These are phyloP conservation scores for Penicillium brasilianum DNA, from an alignment of 2,329 filamentous ascomycete genomes.

Conservation along the genomic window DNA sequence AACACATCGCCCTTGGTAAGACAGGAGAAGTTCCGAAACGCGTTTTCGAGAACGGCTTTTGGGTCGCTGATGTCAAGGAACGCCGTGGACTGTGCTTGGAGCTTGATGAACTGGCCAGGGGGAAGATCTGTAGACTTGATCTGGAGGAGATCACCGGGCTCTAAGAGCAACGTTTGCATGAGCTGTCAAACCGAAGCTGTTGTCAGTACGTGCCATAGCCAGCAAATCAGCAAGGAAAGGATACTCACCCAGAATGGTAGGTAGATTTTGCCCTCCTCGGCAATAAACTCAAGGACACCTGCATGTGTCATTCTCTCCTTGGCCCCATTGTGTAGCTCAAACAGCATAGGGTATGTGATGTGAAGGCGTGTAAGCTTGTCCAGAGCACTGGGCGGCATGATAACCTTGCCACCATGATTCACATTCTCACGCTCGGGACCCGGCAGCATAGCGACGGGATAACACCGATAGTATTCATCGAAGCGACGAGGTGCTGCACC, in stretches of 20 bases:
- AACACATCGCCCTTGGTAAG: conserved; percentile 93
- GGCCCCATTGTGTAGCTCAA: conserved; percentile 91
- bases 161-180: conserved; percentile 88
- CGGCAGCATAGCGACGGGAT: conserved; percentile 91
- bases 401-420: conserved; percentile 97
- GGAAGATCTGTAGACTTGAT: conserved; percentile 93
- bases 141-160: conserved; percentile 92
- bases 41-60: conserved; percentile 94
- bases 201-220: conserved; percentile 10
- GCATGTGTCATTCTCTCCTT: conserved; percentile 83
- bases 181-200: conserved; percentile 60
- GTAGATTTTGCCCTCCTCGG: conserved; percentile 95
- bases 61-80: conserved; percentile 98
- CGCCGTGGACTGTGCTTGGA: conserved; percentile 89
- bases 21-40: conserved; percentile 93
- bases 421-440: conserved; percentile 85
- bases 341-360: conserved; percentile 96
- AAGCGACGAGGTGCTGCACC: conserved; percentile 71
- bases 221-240: conserved; percentile 9
- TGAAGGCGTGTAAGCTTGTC: conserved; percentile 96
- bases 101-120: conserved; percentile 89
- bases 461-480: conserved; percentile 98
- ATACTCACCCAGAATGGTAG: conserved; percentile 84
- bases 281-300: conserved; percentile 95
- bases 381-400: conserved; percentile 92